Percentiles rank a stretch among this genome's conserved stretches.
Conservation (phyloP, 23 red algal species). For the Gracilaria vermiculophylla region DNA sequence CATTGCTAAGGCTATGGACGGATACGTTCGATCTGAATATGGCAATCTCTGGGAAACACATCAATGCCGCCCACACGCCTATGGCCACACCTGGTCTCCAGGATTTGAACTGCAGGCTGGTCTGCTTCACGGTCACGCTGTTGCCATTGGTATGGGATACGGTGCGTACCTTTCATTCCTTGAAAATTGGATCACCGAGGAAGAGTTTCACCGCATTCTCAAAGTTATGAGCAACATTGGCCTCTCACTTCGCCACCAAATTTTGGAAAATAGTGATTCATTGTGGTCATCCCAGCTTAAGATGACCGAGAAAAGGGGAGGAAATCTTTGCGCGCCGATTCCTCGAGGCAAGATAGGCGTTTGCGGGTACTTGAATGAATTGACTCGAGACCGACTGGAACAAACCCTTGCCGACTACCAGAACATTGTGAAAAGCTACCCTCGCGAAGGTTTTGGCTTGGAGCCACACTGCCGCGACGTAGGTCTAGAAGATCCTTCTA, state of each 20-base stretch:
- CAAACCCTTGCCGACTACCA: slow-evolving; percentile 62
- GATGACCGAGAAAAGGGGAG: slow-evolving; percentile 82
- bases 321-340: slow-evolving; percentile 71
- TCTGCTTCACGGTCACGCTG: slow-evolving; percentile 73
- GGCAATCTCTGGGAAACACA: slow-evolving; percentile 80
- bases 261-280: slow-evolving; percentile 57
- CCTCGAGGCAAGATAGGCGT: slow-evolving; percentile 52
- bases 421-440: slow-evolving; percentile 50
- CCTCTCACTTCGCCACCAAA: slow-evolving; percentile 62
- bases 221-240: slow-evolving; percentile 58
- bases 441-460: slow-evolving; percentile 66
- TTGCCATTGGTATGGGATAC: slow-evolving; percentile 78
- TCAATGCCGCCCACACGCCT: slow-evolving; percentile 76
- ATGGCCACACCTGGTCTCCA: slow-evolving; percentile 76
- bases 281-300: slow-evolving; percentile 65
- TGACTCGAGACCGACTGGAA: slow-evolving; percentile 51
- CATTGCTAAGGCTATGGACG: slow-evolving; percentile 80
- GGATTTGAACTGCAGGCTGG: slow-evolving; percentile 80
- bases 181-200: slow-evolving; percentile 70
- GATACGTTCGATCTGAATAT: slow-evolving; percentile 76
- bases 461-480: slow-evolving; percentile 71
- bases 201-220: slow-evolving; percentile 70
- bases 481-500: slow-evolving; percentile 77
- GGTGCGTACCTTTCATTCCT: slow-evolving; percentile 62
- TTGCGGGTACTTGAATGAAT: slow-evolving; percentile 69